These are phyloP conservation scores for Termitomyces heimii DNA, from an alignment of 768 basidiomycete species.

Conservation along the genomic window DNA sequence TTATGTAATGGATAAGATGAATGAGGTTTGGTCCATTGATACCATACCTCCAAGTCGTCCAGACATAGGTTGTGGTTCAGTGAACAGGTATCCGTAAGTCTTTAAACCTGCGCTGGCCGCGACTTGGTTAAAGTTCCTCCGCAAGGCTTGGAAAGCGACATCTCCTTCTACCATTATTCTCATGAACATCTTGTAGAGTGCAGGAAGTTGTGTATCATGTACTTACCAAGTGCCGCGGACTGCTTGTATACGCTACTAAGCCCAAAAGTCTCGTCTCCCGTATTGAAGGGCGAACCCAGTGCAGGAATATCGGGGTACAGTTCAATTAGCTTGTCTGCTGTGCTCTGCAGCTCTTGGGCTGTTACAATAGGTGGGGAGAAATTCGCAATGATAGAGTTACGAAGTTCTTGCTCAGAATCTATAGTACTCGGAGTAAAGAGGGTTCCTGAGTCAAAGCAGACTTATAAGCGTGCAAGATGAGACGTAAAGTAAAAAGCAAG, in stretches of 20 bases:
- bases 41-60: conserved; percentile 7
- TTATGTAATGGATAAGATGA: neutral
- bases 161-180: conserved; percentile 20
- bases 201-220: neutral
- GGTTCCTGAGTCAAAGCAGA: conserved; percentile 21
- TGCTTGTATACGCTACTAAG: conserved; percentile 33
- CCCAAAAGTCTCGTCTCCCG: conserved; percentile 39
- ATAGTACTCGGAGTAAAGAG: conserved; percentile 16
- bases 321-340: conserved; percentile 20
- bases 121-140: conserved; percentile 28
- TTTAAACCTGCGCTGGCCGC: conserved; percentile 25
- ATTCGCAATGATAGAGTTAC: conserved; percentile 14
- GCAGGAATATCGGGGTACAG: conserved; percentile 38
- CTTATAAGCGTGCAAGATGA: neutral
- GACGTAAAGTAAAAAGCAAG: neutral
- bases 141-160: conserved; percentile 26
- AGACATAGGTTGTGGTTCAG: conserved; percentile 22
- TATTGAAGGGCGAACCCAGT: conserved; percentile 37
- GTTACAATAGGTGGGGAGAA: conserved; percentile 21
- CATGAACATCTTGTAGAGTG: neutral
- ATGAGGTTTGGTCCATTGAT: neutral
- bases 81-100: conserved; percentile 33
- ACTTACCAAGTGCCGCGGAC: conserved; percentile 23
- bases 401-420: conserved; percentile 19
- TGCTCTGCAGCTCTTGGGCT: conserved; percentile 7